Percentiles rank a stretch among this genome's conserved stretches.
Evolutionary conservation across 495 filamentous ascomycete species (phyloP).

Genomic region (Penicillium cinerascens): DNA sequence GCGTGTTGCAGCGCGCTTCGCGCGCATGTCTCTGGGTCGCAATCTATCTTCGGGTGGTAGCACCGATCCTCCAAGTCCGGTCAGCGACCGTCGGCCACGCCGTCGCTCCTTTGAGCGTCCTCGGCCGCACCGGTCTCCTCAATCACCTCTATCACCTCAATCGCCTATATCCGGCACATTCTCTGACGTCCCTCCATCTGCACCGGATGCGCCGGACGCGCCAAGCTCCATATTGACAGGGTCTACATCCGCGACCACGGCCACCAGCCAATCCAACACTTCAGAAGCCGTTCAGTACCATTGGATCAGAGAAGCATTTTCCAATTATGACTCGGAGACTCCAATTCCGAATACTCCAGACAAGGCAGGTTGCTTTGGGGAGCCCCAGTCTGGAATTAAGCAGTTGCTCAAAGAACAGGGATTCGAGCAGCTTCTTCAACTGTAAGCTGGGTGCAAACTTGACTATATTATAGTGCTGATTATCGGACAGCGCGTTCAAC

Average conservation of each 20-base stretch:
- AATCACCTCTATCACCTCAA: conserved; percentile 30
- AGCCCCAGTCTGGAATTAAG: conserved; percentile 37
- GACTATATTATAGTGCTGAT: not conserved
- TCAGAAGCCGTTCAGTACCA: conserved; percentile 37
- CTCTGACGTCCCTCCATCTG: conserved; percentile 36
- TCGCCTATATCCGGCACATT: conserved; percentile 33
- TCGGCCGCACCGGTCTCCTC: conserved; percentile 32
- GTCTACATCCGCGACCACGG: conserved; percentile 22
- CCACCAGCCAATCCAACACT: conserved; percentile 33
- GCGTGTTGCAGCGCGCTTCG: conserved; percentile 33
- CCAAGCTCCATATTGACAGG: conserved; percentile 42
- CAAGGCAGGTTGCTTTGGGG: conserved; percentile 44
- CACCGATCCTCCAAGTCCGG: conserved; percentile 27
- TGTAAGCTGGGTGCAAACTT: conserved; percentile 32
- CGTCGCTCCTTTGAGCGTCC: conserved; percentile 41
- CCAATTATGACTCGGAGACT: conserved; percentile 35
- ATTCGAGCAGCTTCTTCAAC: conserved; percentile 40
- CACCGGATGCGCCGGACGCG: conserved; percentile 40
- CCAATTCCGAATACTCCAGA: conserved; percentile 34
- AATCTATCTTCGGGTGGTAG: conserved; percentile 29
- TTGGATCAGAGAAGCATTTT: conserved; percentile 53
- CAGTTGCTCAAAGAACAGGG: conserved; percentile 33
- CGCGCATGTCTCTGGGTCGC: conserved; percentile 33
- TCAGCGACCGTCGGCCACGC: conserved; percentile 28
- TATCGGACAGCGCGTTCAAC: conserved; percentile 29